Evolutionary conservation across 2,329 filamentous ascomycete genomes (phyloP).

Genomic region (Lachnellula hyalina): DNA sequence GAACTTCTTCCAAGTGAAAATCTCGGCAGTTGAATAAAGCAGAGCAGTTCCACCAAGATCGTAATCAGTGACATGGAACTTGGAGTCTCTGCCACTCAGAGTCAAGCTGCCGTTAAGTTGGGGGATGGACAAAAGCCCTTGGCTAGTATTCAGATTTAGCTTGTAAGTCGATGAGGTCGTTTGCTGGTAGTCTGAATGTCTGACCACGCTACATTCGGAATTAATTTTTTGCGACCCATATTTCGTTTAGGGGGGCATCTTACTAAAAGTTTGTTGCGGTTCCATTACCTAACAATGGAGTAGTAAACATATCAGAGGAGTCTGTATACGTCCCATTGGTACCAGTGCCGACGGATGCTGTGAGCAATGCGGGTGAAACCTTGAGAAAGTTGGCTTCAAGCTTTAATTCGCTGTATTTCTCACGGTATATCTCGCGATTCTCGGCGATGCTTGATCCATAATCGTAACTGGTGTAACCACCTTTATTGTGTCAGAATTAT

Average conservation of each 20-base stretch:
- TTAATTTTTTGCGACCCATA: neutral
- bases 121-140: conserved; percentile 52
- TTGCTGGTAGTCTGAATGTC: conserved; percentile 62
- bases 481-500: conserved; percentile 31
- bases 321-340: conserved; percentile 44
- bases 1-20: conserved; percentile 65
- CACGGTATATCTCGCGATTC: conserved; percentile 59
- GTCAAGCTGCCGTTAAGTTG: conserved; percentile 52
- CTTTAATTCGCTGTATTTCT: conserved; percentile 78
- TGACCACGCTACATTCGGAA: conserved; percentile 37
- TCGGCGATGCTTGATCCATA: conserved; percentile 62
- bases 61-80: conserved; percentile 63
- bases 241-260: conserved; percentile 15
- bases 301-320: conserved; percentile 45
- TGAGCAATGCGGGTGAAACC: conserved; percentile 65
- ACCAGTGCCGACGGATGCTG: conserved; percentile 47
- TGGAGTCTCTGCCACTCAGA: conserved; percentile 60
- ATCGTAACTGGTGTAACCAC: conserved; percentile 55
- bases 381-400: conserved; percentile 70
- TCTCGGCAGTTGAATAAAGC: conserved; percentile 64
- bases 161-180: conserved; percentile 54
- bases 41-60: conserved; percentile 53
- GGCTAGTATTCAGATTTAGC: conserved; percentile 55
- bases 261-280: conserved; percentile 54
- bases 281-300: conserved; percentile 51